Conservation (phyloP, 2,329 filamentous ascomycete species). For the Fusarium brevicatenulatum region DNA sequence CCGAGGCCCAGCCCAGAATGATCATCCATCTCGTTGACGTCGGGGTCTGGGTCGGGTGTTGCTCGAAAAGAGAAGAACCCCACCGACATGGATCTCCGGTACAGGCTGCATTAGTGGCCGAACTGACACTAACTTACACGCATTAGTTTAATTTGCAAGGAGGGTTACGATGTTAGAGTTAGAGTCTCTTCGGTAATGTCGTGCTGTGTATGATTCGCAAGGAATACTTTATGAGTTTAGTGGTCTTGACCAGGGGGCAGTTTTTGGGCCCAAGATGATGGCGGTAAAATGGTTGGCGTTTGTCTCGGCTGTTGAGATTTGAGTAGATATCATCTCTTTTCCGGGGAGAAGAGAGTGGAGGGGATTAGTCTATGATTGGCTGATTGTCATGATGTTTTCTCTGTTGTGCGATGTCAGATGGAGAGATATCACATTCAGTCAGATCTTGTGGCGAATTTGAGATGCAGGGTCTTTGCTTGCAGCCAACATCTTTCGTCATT, state of each 20-base stretch:
- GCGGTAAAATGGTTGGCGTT: not conserved
- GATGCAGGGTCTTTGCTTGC: not conserved
- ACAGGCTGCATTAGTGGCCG: conserved; percentile 34
- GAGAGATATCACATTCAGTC: not conserved
- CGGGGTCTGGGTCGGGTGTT: not conserved
- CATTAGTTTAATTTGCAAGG: conserved; percentile 9
- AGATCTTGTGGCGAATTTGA: not conserved
- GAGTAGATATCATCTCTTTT: not conserved
- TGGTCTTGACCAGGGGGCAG: not conserved
- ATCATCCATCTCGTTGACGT: not conserved
- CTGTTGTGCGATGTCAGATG: not conserved
- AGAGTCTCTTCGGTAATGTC: not conserved
- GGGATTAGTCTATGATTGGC: not conserved
- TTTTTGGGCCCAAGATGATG: not conserved
- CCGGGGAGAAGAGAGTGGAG: not conserved
- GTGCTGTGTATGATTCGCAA: not conserved
- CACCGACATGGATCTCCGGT: conserved; percentile 14
- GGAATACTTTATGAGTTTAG: not conserved
- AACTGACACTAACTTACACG: conserved; percentile 16
- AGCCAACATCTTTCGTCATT: not conserved
- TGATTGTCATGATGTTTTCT: not conserved
- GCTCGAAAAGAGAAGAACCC: not conserved
- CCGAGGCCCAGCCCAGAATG: not conserved
- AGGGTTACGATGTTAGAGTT: not conserved
- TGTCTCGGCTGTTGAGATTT: not conserved